These are phyloP conservation scores for Aspergillus sp. DNA, from an alignment of 2,329 filamentous ascomycete genomes.

Conservation along the genomic window DNA sequence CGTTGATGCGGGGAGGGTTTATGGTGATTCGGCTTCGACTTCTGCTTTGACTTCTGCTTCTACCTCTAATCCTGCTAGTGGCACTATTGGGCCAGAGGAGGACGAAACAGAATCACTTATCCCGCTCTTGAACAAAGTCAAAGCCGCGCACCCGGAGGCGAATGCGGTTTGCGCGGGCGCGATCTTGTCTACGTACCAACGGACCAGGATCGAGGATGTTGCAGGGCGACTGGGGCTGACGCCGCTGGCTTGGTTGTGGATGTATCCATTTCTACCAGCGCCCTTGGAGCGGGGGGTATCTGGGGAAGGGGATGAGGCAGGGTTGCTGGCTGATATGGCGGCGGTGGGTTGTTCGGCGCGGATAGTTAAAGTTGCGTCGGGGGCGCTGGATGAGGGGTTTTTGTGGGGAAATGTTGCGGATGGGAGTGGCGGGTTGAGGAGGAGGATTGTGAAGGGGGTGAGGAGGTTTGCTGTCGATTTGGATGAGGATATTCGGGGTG, in stretches of 20 bases:
- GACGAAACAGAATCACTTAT: conserved; percentile 92
- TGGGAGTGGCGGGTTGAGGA: conserved; percentile 49
- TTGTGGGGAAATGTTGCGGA: conserved; percentile 76
- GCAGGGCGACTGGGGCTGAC: conserved; percentile 78
- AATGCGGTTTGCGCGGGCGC: conserved; percentile 89
- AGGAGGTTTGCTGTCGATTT: conserved; percentile 59
- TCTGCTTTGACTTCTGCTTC: too few relatives aligned
- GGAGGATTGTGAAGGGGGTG: conserved; percentile 50
- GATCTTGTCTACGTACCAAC: conserved; percentile 92
- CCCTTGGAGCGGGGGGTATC: conserved; percentile 29
- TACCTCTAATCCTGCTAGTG: background rate
- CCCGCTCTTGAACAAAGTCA: conserved; percentile 68
- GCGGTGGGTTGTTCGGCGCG: conserved; percentile 76
- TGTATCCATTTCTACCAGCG: conserved; percentile 72
- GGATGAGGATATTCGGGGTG: conserved; percentile 59
- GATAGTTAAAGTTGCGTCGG: conserved; percentile 92
- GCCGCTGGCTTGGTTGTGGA: conserved; percentile 88
- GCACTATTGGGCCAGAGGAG: background rate
- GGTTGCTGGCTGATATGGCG: conserved; percentile 78
- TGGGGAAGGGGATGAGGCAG: conserved; percentile 21
- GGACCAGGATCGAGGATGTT: conserved; percentile 91
- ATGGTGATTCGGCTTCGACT: conserved; percentile 43
- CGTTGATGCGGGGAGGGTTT: conserved; percentile 70
- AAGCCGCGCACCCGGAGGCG: conserved; percentile 69
- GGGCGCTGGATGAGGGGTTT: conserved; percentile 76